Conservation (phyloP, 2,329 filamentous ascomycete genomes). For the Stagonosporopsis tanaceti region DNA sequence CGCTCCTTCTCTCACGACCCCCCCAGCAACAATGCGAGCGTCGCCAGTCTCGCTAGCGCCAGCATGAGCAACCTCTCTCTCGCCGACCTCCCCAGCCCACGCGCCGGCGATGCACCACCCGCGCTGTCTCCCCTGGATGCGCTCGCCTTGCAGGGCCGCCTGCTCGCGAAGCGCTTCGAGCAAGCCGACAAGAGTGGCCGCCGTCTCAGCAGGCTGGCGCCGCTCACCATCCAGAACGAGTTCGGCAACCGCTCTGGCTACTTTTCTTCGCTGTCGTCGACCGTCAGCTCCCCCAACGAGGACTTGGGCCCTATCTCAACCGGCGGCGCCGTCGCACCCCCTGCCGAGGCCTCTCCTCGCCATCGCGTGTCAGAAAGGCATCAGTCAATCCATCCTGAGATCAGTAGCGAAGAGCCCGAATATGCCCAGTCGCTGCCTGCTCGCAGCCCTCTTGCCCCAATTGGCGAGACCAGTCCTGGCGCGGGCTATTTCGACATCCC, state of each 20-base stretch:
- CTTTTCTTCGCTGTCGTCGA: conserved; percentile 74
- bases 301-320: conserved; percentile 43
- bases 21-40: conserved; percentile 28
- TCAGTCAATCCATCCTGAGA: conserved; percentile 48
- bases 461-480: conserved; percentile 44
- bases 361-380: conserved; percentile 44
- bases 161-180: conserved; percentile 87
- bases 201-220: conserved; percentile 84
- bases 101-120: conserved; percentile 73
- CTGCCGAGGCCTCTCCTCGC: conserved; percentile 38
- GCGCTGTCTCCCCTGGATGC: conserved; percentile 94
- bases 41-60: conserved; percentile 33
- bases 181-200: conserved; percentile 74
- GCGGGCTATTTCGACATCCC: conserved; percentile 57
- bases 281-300: conserved; percentile 64
- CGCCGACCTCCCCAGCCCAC: conserved; percentile 56
- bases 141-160: conserved; percentile 88
- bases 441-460: conserved; percentile 43
- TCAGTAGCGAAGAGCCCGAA: conserved; percentile 41
- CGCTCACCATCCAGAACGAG: conserved; percentile 82
- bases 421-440: conserved; percentile 39
- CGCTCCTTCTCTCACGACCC: conserved; percentile 45
- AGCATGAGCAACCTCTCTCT: conserved; percentile 46
- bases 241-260: conserved; percentile 80
- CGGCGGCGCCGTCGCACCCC: conserved; percentile 21